Percentiles rank a stretch among this genome's conserved stretches.
Evolutionary conservation across 495 filamentous ascomycete species (phyloP).

Genomic region (Bacidia gigantensis): DNA sequence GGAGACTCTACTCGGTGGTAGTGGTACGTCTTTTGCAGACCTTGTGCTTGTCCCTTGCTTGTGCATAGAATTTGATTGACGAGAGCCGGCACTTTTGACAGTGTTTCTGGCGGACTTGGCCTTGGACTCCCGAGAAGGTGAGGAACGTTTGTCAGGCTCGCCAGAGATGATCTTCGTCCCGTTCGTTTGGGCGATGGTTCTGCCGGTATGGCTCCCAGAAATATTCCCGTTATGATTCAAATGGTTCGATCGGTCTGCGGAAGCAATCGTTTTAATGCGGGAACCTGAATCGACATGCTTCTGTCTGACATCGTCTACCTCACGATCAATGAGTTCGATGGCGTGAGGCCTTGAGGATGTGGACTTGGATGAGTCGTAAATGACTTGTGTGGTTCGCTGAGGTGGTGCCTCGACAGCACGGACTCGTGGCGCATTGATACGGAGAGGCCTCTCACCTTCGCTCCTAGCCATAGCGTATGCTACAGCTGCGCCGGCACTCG

Average conservation of each 20-base stretch:
- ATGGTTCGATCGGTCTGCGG: slow-evolving; percentile 12
- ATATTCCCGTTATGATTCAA: not conserved
- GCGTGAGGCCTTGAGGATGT: slow-evolving; percentile 9
- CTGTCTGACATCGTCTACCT: slow-evolving; percentile 6
- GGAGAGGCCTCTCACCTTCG: slow-evolving; percentile 31
- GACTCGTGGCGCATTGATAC: slow-evolving; percentile 19
- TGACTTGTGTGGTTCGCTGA: slow-evolving; percentile 29
- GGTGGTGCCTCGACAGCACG: slow-evolving; percentile 33
- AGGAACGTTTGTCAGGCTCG: slow-evolving; percentile 11
- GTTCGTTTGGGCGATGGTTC: slow-evolving; percentile 5
- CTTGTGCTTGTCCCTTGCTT: not conserved
- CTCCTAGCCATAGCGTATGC: slow-evolving; percentile 57
- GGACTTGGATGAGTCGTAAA: slow-evolving; percentile 29
- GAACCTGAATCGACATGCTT: slow-evolving; percentile 19
- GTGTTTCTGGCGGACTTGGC: not conserved
- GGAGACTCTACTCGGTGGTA: slow-evolving; percentile 35
- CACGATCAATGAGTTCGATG: slow-evolving; percentile 20
- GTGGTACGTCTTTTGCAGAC: slow-evolving; percentile 27
- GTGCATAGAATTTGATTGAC: not conserved
- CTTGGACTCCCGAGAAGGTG: slow-evolving; percentile 1
- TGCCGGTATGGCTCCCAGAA: slow-evolving; percentile 8
- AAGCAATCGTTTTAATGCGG: slow-evolving; percentile 29
- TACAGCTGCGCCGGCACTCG: slow-evolving; percentile 58
- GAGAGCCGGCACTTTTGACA: not conserved
- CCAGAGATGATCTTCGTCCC: slow-evolving; percentile 5